phyloP scores from a whole-genome alignment of 192 early-diverging fungal species.

The Umbelopsis sp. region DNA sequence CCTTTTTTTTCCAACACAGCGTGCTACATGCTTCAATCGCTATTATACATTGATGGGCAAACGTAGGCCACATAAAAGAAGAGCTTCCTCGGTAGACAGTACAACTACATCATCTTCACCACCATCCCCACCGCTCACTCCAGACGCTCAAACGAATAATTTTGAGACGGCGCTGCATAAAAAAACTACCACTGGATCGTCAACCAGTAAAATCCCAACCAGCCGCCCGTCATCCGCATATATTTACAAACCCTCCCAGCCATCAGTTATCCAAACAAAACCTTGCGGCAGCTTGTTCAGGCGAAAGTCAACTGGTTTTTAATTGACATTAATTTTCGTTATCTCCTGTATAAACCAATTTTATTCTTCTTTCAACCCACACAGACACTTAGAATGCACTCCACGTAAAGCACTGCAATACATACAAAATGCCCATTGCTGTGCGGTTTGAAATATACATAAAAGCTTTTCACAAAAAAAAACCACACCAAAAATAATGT shows the following conservation, averaged over 20 bases:
- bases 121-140: slow-evolving; percentile 1
- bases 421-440: too few relatives aligned
- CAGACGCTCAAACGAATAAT: slow-evolving; percentile 4
- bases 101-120: background rate
- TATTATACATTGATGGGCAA: slow-evolving; percentile 39
- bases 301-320: slow-evolving; percentile 20
- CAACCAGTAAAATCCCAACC: background rate
- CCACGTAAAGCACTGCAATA: too few relatives aligned
- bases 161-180: slow-evolving; percentile 3
- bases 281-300: slow-evolving; percentile 9
- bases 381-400: too few relatives aligned
- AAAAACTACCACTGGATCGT: background rate
- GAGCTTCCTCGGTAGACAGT: slow-evolving; percentile 21
- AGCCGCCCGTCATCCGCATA: slow-evolving; percentile 1
- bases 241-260: slow-evolving; percentile 11
- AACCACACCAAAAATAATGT: too few relatives aligned
- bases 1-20: background rate
- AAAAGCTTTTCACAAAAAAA: too few relatives aligned
- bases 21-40: slow-evolving; percentile 42
- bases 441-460: too few relatives aligned
- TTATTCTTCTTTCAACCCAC: too few relatives aligned
- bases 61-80: slow-evolving; percentile 36
- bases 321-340: background rate
- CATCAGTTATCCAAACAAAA: slow-evolving; percentile 4
- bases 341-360: too few relatives aligned